Percentiles rank a stretch among this genome's conserved stretches.
These are phyloP conservation scores for Pythium brachiatum DNA, from an alignment of 352 stramenopile genomes.

Conservation along the genomic window DNA sequence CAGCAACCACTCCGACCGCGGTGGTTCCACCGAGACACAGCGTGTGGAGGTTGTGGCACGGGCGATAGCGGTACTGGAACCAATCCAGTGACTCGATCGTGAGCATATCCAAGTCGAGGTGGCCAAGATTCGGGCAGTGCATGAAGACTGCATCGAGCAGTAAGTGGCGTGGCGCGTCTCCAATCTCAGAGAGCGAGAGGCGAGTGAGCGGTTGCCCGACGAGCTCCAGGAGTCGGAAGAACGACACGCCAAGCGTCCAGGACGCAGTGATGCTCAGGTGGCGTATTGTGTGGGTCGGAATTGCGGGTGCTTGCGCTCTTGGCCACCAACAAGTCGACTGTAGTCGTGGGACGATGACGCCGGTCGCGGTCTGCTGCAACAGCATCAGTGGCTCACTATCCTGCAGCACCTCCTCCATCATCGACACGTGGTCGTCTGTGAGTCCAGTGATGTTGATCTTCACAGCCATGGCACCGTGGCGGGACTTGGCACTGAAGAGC, in stretches of 20 bases:
- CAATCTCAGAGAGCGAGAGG: background rate
- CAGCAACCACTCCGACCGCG: background rate
- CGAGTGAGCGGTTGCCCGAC: background rate
- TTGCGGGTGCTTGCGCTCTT: background rate
- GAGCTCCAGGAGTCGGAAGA: background rate
- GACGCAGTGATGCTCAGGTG: background rate
- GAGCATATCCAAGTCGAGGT: background rate
- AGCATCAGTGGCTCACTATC: slow-evolving; percentile 11
- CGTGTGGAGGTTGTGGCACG: background rate
- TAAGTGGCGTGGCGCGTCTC: background rate
- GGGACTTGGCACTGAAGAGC: slow-evolving; percentile 13
- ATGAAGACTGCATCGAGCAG: background rate
- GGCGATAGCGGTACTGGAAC: background rate
- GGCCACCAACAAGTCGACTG: background rate
- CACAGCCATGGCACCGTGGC: background rate
- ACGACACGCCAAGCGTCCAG: background rate
- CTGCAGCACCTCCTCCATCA: slow-evolving; percentile 4
- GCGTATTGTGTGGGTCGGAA: slow-evolving; percentile 2
- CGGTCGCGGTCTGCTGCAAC: background rate
- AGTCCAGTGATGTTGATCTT: slow-evolving; percentile 2
- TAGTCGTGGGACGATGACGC: background rate
- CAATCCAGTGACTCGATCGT: background rate
- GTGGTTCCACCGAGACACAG: background rate
- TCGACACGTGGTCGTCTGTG: background rate
- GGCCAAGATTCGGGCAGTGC: background rate